Evolutionary conservation across 1,284 basidiomycete genomes (phyloP), one percentile per base, ranked within the genome.

Genomic region (Coniophora puteana): DNA sequence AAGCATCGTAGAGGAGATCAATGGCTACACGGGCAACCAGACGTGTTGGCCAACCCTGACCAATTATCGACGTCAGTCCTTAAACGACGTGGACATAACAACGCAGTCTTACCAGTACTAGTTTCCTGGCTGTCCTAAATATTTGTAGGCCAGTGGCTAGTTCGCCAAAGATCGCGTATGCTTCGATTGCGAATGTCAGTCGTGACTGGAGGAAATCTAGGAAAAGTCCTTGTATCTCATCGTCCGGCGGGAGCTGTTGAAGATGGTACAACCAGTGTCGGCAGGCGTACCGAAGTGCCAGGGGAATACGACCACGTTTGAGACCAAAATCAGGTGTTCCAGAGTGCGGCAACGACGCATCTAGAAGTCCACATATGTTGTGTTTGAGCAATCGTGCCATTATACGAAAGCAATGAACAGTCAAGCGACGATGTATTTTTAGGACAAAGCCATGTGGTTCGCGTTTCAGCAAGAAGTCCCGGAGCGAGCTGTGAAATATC

Each of bases 181-280:
- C 38, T 29, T 57, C 55, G 17, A 59, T 7, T 32, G 32, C 24
- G 23, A 39, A 45, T n/a, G 54, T 27, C 8, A 58, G 38, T n/a
- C 28, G 54, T n/a, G 21, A 36, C 26, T 28, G n/a, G 8, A 40
- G 31, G 24, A 16, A 18, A 6, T 29, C 25, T 12, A 49, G 6
- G 12, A 55, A 21, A 5, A 17, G 21, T 4, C 47, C 45, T 5
- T 38, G 39, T 5, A 41, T 32, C 17, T 36, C 12, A 0, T 44
- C 47, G 8, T 41, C 43, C 12, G 17, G n/a, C 20, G 33, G 39
- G 5, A 57, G 43, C 17, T 36, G 51, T 2, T 41, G 30, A 2
- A 58, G 51, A 38, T 55, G 54, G 26, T 21, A 46, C 1, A 52
- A 45, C 56, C 54, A 55, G 18, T 46, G 52, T 4, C 44, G 49